Evolutionary conservation across 2,329 filamentous ascomycete species (phyloP), one percentile per base, ranked within the genome.

Genomic region (Colletotrichum incanum): DNA sequence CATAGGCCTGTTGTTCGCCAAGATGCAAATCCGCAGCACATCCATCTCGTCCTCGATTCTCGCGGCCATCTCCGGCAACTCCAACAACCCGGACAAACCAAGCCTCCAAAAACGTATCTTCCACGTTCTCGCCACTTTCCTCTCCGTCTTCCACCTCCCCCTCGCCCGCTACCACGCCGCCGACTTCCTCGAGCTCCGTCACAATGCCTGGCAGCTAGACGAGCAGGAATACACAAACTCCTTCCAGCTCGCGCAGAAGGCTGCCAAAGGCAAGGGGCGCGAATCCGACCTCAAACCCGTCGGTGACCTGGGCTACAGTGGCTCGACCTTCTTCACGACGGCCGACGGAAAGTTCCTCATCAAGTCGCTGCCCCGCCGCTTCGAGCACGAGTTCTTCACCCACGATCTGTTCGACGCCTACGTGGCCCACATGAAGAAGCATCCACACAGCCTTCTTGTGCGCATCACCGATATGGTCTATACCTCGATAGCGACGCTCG

Each of bases 251-350:
- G 52, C 65, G 1, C 18, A 79, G 39, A 77, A 76, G 39, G 50
- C 52, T 5, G 56, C 49, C n/a, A 63, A 67, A 28, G 71, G 71
- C 83, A 75, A 81, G 79, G 67, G 82, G 82, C 78, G 78, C 23
- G 78, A 79, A 20, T 79, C 83, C 0, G 67, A 78, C 43, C 81
- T 94, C 41, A 80, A 86, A 2, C 80, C 90, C 1, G 87, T 92
- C 72, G 92, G 91, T 1, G 91, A 94, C 77, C 85, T 94, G 81
- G 93, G 93, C 3, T 93, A 93, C 78, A 93, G 91, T 37, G 93
- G 93, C 60, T 94, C 92, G 82, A 93, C 92, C 0, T 94, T 94
- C 81, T 94, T 93, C 80, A 87, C 86, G 5, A 94, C 93, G 0
- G 80, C 84, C 4, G 89, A 94, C 75, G 85, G 85, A n/a, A 89